Percentiles rank a stretch among this genome's conserved stretches.
phyloP scores from a whole-genome alignment of 805 yeast species.

The Sporopachydermia quercuum region DNA sequence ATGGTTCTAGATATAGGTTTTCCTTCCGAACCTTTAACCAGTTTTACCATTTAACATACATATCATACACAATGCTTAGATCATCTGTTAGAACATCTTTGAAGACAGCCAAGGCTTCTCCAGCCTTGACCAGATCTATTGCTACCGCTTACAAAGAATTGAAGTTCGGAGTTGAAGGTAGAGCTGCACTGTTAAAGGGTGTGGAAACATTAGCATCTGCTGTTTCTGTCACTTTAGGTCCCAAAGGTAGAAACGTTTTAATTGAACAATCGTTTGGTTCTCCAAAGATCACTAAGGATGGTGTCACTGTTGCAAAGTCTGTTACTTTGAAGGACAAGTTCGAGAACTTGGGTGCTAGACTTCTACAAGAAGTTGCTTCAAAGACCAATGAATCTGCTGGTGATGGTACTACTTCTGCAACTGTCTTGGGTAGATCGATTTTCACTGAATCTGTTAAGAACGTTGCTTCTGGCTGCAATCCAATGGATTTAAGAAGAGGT shows the following conservation, averaged over 20 bases:
- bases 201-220: slow-evolving; percentile 93
- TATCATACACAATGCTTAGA: slow-evolving; percentile 9
- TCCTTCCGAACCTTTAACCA: no score
- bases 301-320: slow-evolving; percentile 91
- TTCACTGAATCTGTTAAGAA: slow-evolving; percentile 91
- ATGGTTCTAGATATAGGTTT: no score
- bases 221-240: slow-evolving; percentile 92
- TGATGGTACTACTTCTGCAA: slow-evolving; percentile 97
- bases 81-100: slow-evolving; percentile 5
- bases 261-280: slow-evolving; percentile 95
- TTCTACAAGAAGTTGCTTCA: slow-evolving; percentile 91
- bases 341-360: slow-evolving; percentile 92
- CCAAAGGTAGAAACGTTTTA: slow-evolving; percentile 93
- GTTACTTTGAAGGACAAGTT: slow-evolving; percentile 75
- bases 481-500: slow-evolving; percentile 96
- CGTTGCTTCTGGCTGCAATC: slow-evolving; percentile 98
- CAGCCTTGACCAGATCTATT: slow-evolving; percentile 1
- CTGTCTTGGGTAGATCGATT: slow-evolving; percentile 89
- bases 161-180: slow-evolving; percentile 93
- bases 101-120: slow-evolving; percentile 3
- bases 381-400: slow-evolving; percentile 97
- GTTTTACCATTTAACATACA: no score
- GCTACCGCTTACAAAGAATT: slow-evolving; percentile 66
- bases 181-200: slow-evolving; percentile 88
- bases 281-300: slow-evolving; percentile 97